Percentiles rank a stretch among this genome's conserved stretches.
These are phyloP conservation scores for Zygotorulaspora chibaensis DNA, from an alignment of 805 yeast species.

Conservation along the genomic window DNA sequence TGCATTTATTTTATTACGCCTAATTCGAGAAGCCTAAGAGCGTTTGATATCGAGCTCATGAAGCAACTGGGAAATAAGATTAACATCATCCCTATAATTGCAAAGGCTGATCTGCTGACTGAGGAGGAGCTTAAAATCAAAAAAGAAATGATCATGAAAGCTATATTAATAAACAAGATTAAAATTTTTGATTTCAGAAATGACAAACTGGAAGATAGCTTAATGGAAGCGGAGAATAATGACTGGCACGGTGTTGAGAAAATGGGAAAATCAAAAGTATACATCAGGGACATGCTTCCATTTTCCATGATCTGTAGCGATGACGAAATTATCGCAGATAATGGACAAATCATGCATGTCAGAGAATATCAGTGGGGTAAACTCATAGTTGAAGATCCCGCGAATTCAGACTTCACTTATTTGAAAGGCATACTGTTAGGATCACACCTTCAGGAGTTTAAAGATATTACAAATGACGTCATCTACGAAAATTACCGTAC, in stretches of 20 bases:
- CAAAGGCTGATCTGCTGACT: constrained; percentile 77
- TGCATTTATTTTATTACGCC: constrained; percentile 72
- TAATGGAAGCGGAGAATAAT: constrained; percentile 25
- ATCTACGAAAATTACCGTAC: constrained; percentile 80
- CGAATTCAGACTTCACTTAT: constrained; percentile 62
- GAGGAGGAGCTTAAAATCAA: constrained; percentile 51
- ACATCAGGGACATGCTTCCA: constrained; percentile 49
- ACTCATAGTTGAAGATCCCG: constrained; percentile 53
- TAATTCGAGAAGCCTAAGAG: constrained; percentile 44
- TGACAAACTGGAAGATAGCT: constrained; percentile 38
- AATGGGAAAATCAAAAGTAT: constrained; percentile 25
- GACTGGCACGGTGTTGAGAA: constrained; percentile 26
- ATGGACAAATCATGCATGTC: constrained; percentile 41
- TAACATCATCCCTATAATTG: constrained; percentile 78
- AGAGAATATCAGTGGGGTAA: constrained; percentile 67
- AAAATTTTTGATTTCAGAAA: constrained; percentile 70
- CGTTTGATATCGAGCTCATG: constrained; percentile 64
- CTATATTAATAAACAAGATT: constrained; percentile 53
- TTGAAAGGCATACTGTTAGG: constrained; percentile 69
- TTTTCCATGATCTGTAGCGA: constrained; percentile 65
- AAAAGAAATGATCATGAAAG: constrained; percentile 52
- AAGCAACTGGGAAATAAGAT: constrained; percentile 63
- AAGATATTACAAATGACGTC: constrained; percentile 70
- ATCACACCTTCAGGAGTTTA: constrained; percentile 77
- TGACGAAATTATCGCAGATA: constrained; percentile 22